phyloP scores from a whole-genome alignment of 257 asterid species.

The Solanum chiquidenum region DNA sequence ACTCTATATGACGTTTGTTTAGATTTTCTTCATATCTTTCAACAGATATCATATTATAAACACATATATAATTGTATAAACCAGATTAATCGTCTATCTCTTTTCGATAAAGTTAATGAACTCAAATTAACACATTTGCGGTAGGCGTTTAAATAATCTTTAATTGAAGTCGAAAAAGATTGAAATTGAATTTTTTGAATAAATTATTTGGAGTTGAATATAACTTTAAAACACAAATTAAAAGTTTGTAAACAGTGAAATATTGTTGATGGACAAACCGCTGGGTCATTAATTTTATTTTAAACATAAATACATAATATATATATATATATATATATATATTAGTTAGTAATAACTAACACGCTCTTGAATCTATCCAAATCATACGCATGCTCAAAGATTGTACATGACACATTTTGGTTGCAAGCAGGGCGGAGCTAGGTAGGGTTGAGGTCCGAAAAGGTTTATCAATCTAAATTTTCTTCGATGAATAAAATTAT shows the following conservation, averaged over 20 bases:
- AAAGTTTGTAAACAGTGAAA: neutral
- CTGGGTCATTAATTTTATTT: no score
- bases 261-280: neutral
- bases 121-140: neutral
- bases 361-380: neutral
- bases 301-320: no score
- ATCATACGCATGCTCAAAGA: neutral
- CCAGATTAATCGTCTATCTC: neutral
- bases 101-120: neutral
- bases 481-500: no score
- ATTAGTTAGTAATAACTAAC: neutral
- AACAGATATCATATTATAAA: neutral
- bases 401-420: neutral
- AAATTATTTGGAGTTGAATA: neutral
- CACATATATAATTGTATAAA: neutral
- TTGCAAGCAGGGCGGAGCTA: neutral
- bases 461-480: neutral
- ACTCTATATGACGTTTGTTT: neutral
- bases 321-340: no score
- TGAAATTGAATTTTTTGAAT: no score
- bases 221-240: neutral
- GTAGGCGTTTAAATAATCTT: neutral
- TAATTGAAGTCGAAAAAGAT: no score
- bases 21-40: neutral
- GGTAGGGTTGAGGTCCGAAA: neutral